Percentiles rank a stretch among this genome's conserved stretches.
phyloP scores from a whole-genome alignment of 495 filamentous ascomycete genomes.

The Penicillium desertorum region DNA sequence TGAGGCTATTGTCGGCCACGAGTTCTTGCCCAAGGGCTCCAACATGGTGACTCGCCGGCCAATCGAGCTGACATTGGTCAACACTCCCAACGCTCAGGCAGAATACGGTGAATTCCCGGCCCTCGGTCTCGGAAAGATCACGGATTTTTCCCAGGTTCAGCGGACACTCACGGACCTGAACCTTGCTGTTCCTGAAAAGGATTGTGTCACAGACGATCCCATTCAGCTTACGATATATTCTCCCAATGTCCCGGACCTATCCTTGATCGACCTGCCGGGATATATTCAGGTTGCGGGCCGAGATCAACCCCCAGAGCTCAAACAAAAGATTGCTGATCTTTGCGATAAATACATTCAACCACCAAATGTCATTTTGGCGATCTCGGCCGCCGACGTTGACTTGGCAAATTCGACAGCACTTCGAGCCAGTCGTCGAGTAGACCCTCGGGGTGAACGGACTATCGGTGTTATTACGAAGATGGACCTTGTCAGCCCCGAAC shows the following conservation, averaged over 20 bases:
- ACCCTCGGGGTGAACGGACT: constrained; percentile 91
- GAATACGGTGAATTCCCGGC: constrained; percentile 98
- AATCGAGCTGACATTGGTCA: constrained; percentile 95
- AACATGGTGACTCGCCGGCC: constrained; percentile 98
- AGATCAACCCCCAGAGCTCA: constrained; percentile 88
- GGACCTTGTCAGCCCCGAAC: constrained; percentile 87
- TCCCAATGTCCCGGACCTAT: constrained; percentile 92
- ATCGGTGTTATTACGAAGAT: constrained; percentile 99
- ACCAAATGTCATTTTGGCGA: constrained; percentile 94
- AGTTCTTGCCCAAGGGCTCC: constrained; percentile 93
- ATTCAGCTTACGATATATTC: constrained; percentile 96
- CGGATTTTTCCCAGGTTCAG: constrained; percentile 91
- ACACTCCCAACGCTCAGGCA: constrained; percentile 83
- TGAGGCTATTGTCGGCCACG: constrained; percentile 96
- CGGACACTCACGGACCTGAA: constrained; percentile 94
- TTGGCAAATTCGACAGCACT: constrained; percentile 94
- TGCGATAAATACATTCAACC: constrained; percentile 98
- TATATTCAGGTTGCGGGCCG: constrained; percentile 94
- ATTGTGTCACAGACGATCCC: constrained; percentile 94
- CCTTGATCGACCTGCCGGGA: constrained; percentile 92
- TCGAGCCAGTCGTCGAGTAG: constrained; percentile 84
- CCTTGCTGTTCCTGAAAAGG: constrained; percentile 79
- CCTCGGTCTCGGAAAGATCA: constrained; percentile 83
- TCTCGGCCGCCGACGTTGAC: constrained; percentile 97
- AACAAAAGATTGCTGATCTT: constrained; percentile 92